A percentile compares a stretch with the other conserved stretches of the same genome.
Conservation (phyloP, 2,329 filamentous ascomycete species). For the Clonostachys byssicola region DNA sequence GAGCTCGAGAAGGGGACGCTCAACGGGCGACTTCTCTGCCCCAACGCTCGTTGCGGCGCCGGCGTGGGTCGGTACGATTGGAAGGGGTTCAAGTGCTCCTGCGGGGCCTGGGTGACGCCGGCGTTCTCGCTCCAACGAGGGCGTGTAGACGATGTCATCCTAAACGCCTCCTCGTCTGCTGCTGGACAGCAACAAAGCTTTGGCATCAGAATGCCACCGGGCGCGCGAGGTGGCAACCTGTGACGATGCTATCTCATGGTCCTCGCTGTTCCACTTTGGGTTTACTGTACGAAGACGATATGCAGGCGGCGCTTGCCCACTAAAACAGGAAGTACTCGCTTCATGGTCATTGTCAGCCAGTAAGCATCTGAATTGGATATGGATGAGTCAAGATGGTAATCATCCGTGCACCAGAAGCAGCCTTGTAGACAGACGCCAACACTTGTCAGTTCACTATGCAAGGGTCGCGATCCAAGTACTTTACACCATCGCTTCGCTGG, state of each 20-base stretch:
- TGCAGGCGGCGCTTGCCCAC: too few species aligned
- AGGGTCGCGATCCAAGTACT: too few species aligned
- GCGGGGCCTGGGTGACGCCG: constrained; percentile 84
- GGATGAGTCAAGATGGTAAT: too few species aligned
- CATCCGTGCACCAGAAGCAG: too few species aligned
- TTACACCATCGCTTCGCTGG: too few species aligned
- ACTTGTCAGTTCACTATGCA: too few species aligned
- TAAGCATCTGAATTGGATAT: too few species aligned
- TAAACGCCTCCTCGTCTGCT: constrained; percentile 12
- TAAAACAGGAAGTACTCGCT: too few species aligned
- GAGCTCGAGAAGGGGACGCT: constrained; percentile 77
- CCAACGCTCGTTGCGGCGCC: constrained; percentile 70
- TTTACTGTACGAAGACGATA: too few species aligned
- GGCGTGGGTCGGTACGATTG: constrained; percentile 92
- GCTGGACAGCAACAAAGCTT: constrained; percentile 13
- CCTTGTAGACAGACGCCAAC: too few species aligned
- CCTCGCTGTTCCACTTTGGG: too few species aligned
- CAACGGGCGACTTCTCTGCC: constrained; percentile 81
- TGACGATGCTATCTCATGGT: constrained; percentile 7
- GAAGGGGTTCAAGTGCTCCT: constrained; percentile 92
- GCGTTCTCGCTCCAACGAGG: constrained; percentile 83
- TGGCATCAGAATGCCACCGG: constrained; percentile 54
- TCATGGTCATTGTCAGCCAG: too few species aligned
- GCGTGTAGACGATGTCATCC: constrained; percentile 67
- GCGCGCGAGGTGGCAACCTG: constrained; percentile 27